phyloP scores from a whole-genome alignment of 2,329 filamentous ascomycete genomes.

The Trichoderma sp. region DNA sequence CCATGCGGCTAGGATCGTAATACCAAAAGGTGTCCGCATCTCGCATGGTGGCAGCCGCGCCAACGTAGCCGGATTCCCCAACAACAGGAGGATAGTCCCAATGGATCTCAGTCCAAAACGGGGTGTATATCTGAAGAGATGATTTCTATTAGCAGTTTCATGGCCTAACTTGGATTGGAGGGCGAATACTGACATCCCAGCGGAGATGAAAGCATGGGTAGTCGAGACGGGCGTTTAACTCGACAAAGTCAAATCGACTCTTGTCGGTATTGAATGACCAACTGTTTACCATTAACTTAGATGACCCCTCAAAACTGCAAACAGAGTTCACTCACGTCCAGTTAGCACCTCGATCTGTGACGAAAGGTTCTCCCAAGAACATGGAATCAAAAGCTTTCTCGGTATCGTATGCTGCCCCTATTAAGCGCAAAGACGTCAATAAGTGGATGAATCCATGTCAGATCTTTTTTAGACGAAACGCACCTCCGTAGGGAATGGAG shows the following conservation, averaged over 20 bases:
- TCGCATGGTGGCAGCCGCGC: constrained; percentile 41
- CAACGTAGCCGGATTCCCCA: constrained; percentile 41
- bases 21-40: constrained; percentile 32
- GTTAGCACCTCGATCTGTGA: constrained; percentile 27
- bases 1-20: constrained; percentile 36
- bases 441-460: background rate
- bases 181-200: constrained; percentile 34
- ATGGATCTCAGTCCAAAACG: constrained; percentile 36
- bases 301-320: background rate
- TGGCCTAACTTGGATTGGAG: too few relatives aligned
- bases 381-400: constrained; percentile 40
- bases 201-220: constrained; percentile 37
- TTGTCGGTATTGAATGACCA: constrained; percentile 35
- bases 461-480: background rate
- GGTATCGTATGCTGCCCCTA: constrained; percentile 38
- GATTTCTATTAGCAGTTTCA: background rate
- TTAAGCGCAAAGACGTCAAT: background rate
- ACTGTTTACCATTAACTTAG: constrained; percentile 21
- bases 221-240: constrained; percentile 29
- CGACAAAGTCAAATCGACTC: constrained; percentile 31
- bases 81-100: constrained; percentile 43
- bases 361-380: constrained; percentile 32
- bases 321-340: constrained; percentile 25
- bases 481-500: constrained; percentile 42
- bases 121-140: constrained; percentile 37